phyloP scores from a whole-genome alignment of 2,329 filamentous ascomycete species.

The Stagonosporopsis cucurbitacearum region DNA sequence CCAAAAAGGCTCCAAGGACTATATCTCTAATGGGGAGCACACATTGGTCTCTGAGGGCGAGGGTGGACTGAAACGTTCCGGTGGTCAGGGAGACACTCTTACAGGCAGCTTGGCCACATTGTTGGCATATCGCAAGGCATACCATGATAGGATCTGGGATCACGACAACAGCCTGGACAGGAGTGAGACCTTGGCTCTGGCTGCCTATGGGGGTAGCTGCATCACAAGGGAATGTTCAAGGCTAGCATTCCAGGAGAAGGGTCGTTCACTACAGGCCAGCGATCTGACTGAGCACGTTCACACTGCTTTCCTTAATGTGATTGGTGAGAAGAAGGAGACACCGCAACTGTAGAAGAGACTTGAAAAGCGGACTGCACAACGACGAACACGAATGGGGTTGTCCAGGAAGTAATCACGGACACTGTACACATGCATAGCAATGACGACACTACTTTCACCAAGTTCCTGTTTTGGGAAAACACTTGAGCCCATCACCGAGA shows the following conservation, averaged over 20 bases:
- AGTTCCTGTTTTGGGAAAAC: background rate
- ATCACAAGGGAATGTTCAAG: conserved; percentile 91
- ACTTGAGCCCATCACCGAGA: background rate
- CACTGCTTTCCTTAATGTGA: conserved; percentile 76
- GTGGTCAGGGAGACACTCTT: conserved; percentile 93
- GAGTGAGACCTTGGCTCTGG: conserved; percentile 70
- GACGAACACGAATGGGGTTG: background rate
- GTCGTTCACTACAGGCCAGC: conserved; percentile 87
- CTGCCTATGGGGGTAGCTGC: conserved; percentile 83
- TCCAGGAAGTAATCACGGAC: background rate
- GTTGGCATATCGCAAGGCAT: conserved; percentile 85
- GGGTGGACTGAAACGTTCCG: conserved; percentile 87
- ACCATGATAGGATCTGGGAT: conserved; percentile 82
- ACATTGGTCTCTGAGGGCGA: conserved; percentile 79
- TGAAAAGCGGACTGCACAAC: background rate
- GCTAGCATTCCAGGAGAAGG: conserved; percentile 83
- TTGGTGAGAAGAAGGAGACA: conserved; percentile 67
- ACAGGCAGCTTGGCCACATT: conserved; percentile 90
- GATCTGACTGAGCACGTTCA: conserved; percentile 93
- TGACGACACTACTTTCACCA: background rate
- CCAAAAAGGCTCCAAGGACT: conserved; percentile 84
- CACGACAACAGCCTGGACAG: conserved; percentile 61
- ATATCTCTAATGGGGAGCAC: conserved; percentile 78
- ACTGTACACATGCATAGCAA: conserved; percentile 11
- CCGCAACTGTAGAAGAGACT: conserved; percentile 28